These are phyloP conservation scores for Eutrema yunnanense DNA, from an alignment of 345 rosid genomes.

Conservation along the genomic window DNA sequence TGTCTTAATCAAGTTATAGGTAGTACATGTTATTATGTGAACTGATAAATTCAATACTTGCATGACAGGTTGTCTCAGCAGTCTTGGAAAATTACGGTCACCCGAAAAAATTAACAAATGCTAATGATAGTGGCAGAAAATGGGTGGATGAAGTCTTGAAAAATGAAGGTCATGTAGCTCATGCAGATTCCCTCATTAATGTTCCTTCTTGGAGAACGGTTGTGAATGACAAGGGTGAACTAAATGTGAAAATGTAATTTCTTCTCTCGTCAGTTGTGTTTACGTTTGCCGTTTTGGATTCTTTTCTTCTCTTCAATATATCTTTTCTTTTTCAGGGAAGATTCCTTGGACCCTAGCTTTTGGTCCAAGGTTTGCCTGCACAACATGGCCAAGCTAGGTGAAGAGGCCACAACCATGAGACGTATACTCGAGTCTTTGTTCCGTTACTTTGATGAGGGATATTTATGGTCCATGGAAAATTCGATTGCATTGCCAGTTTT, in stretches of 20 bases:
- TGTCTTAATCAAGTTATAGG: neutral
- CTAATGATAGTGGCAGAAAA: conserved; percentile 38
- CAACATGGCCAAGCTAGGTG: conserved; percentile 92
- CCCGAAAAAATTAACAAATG: conserved; percentile 38
- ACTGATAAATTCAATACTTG: neutral
- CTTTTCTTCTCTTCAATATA: conserved; percentile 1
- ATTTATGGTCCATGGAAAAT: conserved; percentile 68
- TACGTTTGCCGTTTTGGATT: neutral
- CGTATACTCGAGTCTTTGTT: conserved; percentile 88
- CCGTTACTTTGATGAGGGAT: conserved; percentile 67
- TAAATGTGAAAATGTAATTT: conserved; percentile 56
- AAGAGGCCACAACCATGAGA: conserved; percentile 85
- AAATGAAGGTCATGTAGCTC: conserved; percentile 54
- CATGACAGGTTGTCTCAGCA: conserved; percentile 73
- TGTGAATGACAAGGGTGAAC: conserved; percentile 79
- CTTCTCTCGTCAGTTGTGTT: conserved; percentile 2
- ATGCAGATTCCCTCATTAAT: conserved; percentile 38
- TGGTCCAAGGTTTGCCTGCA: conserved; percentile 93
- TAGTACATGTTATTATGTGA: neutral
- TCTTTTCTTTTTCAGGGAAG: conserved; percentile 49
- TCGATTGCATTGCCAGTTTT: conserved; percentile 78
- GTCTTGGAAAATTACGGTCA: conserved; percentile 79
- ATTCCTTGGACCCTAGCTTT: conserved; percentile 68
- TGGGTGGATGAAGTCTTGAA: conserved; percentile 80
- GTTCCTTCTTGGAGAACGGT: conserved; percentile 72